These are phyloP conservation scores for Jaapia argillacea DNA, from an alignment of 768 basidiomycete species.

Conservation along the genomic window DNA sequence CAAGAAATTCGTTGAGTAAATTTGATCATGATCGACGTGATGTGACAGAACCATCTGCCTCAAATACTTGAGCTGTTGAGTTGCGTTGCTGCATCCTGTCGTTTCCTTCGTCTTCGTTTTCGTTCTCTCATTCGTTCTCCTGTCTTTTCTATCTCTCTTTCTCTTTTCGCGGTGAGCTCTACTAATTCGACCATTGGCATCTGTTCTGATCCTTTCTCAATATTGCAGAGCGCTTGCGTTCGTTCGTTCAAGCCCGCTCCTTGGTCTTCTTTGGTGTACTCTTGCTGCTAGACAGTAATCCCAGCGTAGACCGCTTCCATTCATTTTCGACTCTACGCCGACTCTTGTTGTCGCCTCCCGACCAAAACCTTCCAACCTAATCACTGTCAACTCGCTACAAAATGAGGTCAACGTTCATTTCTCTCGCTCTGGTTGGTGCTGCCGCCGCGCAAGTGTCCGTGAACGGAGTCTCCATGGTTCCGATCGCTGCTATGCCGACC, in stretches of 20 bases:
- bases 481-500: conserved; percentile 8
- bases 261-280: conserved; percentile 28
- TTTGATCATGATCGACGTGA: too few relatives aligned
- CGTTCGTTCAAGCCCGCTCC: conserved; percentile 28
- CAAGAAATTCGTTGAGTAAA: too few relatives aligned
- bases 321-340: conserved; percentile 9
- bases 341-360: neutral
- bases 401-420: conserved; percentile 55
- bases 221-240: conserved; percentile 31
- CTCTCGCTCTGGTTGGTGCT: conserved; percentile 46
- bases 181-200: neutral
- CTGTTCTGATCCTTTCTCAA: neutral
- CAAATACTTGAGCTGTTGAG: too few relatives aligned
- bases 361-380: conserved; percentile 37
- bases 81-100: too few relatives aligned
- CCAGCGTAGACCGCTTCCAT: conserved; percentile 65
- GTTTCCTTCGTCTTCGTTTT: conserved; percentile 25
- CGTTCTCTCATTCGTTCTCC: too few relatives aligned
- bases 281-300: conserved; percentile 58
- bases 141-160: conserved; percentile 23
- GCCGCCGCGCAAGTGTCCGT: conserved; percentile 46
- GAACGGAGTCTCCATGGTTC: conserved; percentile 27
- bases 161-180: conserved; percentile 30
- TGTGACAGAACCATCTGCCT: too few relatives aligned
- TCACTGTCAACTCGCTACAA: conserved; percentile 29